phyloP scores from a whole-genome alignment of 371 early-diverging fungal genomes.

The Mortierella sp. region DNA sequence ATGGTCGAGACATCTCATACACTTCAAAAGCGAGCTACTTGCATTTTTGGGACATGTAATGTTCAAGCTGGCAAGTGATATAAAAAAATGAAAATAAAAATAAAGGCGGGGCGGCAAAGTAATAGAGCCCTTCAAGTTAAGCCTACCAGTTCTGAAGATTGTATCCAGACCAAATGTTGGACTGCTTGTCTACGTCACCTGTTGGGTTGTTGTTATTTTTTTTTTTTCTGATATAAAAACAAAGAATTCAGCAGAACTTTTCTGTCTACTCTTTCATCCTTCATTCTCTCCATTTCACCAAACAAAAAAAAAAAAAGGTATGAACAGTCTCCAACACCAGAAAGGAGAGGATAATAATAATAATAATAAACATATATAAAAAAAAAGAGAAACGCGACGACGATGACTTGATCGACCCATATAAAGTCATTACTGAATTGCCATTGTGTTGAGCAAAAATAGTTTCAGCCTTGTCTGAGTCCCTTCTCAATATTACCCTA shows the following conservation, averaged over 20 bases:
- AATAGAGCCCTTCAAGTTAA: too few relatives aligned
- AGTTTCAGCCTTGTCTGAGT: slow-evolving; percentile 60
- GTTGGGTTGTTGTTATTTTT: not conserved
- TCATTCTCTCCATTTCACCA: not conserved
- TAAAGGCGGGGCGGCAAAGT: too few relatives aligned
- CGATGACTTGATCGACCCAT: slow-evolving; percentile 46
- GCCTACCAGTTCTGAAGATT: too few relatives aligned
- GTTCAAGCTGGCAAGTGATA: slow-evolving; percentile 12
- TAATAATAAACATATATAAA: not conserved
- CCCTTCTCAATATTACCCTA: not conserved
- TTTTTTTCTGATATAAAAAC: not conserved
- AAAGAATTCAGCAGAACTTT: not conserved
- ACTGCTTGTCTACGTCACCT: not conserved
- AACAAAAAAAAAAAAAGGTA: slow-evolving; percentile 3
- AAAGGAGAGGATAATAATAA: not conserved
- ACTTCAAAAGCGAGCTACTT: not conserved
- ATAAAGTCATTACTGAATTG: slow-evolving; percentile 50
- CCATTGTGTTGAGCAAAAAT: slow-evolving; percentile 56
- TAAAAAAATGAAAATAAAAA: too few relatives aligned
- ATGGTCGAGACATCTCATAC: not conserved
- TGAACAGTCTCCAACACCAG: too few relatives aligned
- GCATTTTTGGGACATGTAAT: slow-evolving; percentile 3
- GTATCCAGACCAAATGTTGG: too few relatives aligned
- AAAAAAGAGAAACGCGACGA: slow-evolving; percentile 11
- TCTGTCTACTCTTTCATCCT: slow-evolving; percentile 1